Evolutionary conservation across 371 early-diverging fungal species (phyloP).

Genomic region (Syncephalastrum monosporum): DNA sequence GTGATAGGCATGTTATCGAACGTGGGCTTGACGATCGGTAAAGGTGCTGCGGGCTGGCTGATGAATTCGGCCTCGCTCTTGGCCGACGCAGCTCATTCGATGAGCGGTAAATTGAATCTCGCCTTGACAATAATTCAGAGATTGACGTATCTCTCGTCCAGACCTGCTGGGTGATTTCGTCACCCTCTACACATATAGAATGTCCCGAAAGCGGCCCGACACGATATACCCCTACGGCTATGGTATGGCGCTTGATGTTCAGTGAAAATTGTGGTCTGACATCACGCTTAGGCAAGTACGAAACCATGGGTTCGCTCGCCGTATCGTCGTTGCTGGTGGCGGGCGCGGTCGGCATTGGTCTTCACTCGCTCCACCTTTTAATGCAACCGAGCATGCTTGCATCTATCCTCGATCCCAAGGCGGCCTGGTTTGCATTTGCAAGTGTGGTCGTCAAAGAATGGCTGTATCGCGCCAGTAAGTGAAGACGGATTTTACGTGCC

Average conservation of each 20-base stretch:
- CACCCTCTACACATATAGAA: constrained; percentile 68
- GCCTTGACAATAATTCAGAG: background rate
- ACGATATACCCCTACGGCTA: constrained; percentile 66
- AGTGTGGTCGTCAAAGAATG: constrained; percentile 67
- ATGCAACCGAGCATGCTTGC: constrained; percentile 22
- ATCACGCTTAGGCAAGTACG: constrained; percentile 55
- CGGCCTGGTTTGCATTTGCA: constrained; percentile 70
- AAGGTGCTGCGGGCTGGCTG: constrained; percentile 66
- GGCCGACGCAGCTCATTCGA: constrained; percentile 70
- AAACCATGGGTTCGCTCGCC: constrained; percentile 68
- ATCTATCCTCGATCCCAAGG: constrained; percentile 58
- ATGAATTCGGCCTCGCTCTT: constrained; percentile 70
- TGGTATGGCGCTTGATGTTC: constrained; percentile 28
- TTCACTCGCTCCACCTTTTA: constrained; percentile 63
- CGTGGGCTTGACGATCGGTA: constrained; percentile 59
- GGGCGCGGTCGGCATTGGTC: constrained; percentile 63
- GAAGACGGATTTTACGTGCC: background rate
- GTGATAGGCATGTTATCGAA: constrained; percentile 67
- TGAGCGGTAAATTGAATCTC: constrained; percentile 44
- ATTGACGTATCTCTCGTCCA: constrained; percentile 10
- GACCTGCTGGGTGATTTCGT: constrained; percentile 71
- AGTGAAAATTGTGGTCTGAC: background rate
- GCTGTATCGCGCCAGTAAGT: constrained; percentile 60
- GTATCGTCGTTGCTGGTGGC: constrained; percentile 62
- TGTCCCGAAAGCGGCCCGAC: constrained; percentile 64